Conservation (phyloP, 2,329 filamentous ascomycete genomes). For the Ceratocystis variospora region DNA sequence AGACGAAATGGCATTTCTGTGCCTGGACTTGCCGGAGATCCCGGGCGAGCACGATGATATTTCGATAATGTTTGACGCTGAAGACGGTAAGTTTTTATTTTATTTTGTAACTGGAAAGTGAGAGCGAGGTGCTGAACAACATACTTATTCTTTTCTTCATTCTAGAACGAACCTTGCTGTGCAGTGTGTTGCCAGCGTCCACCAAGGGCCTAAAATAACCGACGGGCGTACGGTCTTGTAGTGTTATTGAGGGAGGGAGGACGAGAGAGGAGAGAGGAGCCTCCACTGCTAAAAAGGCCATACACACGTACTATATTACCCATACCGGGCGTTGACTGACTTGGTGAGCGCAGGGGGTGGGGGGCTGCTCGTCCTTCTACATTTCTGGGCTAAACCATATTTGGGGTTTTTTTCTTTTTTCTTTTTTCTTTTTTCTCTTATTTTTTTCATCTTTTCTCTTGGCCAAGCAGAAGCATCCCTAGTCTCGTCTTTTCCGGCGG, state of each 20-base stretch:
- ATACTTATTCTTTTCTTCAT: conserved; percentile 21
- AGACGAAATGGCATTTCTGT: conserved; percentile 60
- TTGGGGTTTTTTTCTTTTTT: neutral
- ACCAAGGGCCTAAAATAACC: conserved; percentile 35
- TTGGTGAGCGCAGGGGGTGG: neutral
- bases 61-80: conserved; percentile 66
- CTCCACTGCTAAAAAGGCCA: neutral
- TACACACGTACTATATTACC: neutral
- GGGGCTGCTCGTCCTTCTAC: neutral
- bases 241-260: neutral
- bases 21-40: conserved; percentile 75
- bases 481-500: conserved; percentile 5
- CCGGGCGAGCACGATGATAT: conserved; percentile 90
- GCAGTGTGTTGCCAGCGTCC: conserved; percentile 40
- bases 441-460: neutral
- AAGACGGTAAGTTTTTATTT: conserved; percentile 47
- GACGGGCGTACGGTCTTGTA: neutral
- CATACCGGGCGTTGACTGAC: neutral
- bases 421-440: neutral
- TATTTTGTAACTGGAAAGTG: neutral
- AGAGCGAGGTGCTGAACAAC: neutral
- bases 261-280: neutral
- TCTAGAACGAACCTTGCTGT: conserved; percentile 42
- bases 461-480: neutral
- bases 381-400: neutral